Conservation (phyloP, 768 basidiomycete genomes). For the Russula emetica region DNA sequence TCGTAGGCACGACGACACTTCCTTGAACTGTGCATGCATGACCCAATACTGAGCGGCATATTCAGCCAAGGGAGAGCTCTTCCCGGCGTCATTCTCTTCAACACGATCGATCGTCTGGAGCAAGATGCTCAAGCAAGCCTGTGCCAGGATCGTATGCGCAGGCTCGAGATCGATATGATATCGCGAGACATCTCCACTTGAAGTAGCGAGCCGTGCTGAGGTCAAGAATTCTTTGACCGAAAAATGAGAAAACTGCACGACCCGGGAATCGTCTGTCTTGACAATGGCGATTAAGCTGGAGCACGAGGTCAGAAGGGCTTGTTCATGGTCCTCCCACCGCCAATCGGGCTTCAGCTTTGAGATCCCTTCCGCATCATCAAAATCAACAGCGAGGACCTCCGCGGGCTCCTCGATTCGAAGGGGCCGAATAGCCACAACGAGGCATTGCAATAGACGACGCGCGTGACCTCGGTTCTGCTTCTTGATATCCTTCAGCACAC, state of each 20-base stretch:
- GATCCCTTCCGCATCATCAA: background rate
- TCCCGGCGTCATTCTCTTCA: too few species aligned
- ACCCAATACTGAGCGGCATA: slow-evolving; percentile 5
- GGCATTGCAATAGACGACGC: slow-evolving; percentile 10
- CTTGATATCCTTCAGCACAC: slow-evolving; percentile 4
- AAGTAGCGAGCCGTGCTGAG: background rate
- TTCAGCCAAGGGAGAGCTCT: background rate
- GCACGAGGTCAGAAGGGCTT: background rate
- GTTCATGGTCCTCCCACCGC: slow-evolving; percentile 5
- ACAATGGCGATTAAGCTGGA: slow-evolving; percentile 4
- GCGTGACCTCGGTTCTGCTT: background rate
- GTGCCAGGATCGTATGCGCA: background rate
- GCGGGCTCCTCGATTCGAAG: slow-evolving; percentile 1
- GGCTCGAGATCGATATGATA: background rate
- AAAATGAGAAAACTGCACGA: slow-evolving; percentile 9
- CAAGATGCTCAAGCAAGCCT: background rate
- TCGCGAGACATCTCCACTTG: background rate
- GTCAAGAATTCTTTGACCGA: slow-evolving; percentile 11
- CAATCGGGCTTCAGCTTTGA: background rate
- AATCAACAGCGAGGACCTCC: slow-evolving; percentile 10
- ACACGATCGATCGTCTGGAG: background rate
- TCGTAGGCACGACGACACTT: background rate
- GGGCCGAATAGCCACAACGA: slow-evolving; percentile 3
- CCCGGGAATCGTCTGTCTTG: background rate
- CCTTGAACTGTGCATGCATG: background rate